Evolutionary conservation across 1,284 basidiomycete species (phyloP).

Genomic region (Fomes fomentarius): DNA sequence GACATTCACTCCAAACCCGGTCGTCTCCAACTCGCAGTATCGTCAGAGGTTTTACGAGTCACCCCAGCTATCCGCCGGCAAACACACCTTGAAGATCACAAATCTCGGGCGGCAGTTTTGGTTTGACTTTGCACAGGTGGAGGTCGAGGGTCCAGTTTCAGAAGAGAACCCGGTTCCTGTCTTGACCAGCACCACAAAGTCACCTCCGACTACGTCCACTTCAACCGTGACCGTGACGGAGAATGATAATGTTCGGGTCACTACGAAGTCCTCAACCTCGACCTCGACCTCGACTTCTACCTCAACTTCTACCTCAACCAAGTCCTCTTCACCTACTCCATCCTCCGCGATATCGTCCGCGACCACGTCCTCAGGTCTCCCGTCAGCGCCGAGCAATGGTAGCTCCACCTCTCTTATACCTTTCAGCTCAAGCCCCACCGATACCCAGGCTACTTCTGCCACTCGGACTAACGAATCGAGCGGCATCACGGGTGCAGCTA

Average conservation of each 20-base stretch:
- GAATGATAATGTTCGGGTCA: background rate
- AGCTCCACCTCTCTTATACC: background rate
- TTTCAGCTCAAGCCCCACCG: background rate
- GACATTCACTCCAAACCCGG: background rate
- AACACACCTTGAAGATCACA: conserved; percentile 5
- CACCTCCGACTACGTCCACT: no score
- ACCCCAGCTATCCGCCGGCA: background rate
- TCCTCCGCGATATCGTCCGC: background rate
- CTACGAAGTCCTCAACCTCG: background rate
- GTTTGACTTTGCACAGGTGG: conserved; percentile 11
- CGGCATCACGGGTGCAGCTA: background rate
- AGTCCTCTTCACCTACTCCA: background rate
- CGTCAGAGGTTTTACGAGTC: conserved; percentile 9
- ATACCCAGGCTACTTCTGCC: background rate
- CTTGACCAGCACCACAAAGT: background rate
- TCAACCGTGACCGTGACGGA: background rate
- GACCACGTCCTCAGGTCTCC: background rate
- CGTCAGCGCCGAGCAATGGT: background rate
- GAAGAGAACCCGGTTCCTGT: background rate
- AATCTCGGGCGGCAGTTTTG: conserved; percentile 16
- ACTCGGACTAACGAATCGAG: background rate
- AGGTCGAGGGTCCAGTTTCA: background rate
- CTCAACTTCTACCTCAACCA: background rate
- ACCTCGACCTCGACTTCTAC: background rate
- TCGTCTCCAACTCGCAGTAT: conserved; percentile 3